Evolutionary conservation across 2,329 filamentous ascomycete genomes (phyloP).

Genomic region (Lasiodiplodia hormozganensis): DNA sequence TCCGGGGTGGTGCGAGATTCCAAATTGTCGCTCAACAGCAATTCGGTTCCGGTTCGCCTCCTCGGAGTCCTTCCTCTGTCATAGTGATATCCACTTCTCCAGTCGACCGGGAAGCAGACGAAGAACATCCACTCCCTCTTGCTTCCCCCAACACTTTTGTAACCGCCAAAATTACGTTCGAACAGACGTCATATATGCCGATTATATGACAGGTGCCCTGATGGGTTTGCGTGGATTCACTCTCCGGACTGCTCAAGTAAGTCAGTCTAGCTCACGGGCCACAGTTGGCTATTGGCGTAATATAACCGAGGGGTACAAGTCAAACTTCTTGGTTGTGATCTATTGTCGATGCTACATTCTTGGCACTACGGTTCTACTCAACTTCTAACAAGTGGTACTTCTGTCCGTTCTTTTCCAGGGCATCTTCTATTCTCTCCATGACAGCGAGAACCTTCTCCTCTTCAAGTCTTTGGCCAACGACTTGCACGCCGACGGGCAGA

Average conservation of each 20-base stretch:
- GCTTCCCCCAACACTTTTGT: background rate
- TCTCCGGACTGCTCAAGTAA: too few species aligned
- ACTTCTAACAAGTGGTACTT: conserved; percentile 59
- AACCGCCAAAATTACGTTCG: background rate
- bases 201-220: too few species aligned
- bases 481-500: conserved; percentile 83
- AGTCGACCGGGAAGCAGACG: background rate
- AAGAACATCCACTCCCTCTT: background rate
- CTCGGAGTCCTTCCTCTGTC: background rate
- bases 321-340: background rate
- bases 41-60: background rate
- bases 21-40: background rate
- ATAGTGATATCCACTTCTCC: background rate
- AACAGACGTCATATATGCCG: too few species aligned
- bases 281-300: too few species aligned
- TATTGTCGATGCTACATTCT: background rate
- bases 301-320: too few species aligned
- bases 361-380: conserved; percentile 37
- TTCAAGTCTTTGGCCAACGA: conserved; percentile 79
- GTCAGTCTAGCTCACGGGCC: too few species aligned
- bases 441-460: conserved; percentile 86
- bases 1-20: background rate
- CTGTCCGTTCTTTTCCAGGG: conserved; percentile 64
- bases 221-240: too few species aligned
- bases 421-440: conserved; percentile 80